Evolutionary conservation across 208 protist genomes (phyloP).

Genomic region (Leishmania amazonensis): DNA sequence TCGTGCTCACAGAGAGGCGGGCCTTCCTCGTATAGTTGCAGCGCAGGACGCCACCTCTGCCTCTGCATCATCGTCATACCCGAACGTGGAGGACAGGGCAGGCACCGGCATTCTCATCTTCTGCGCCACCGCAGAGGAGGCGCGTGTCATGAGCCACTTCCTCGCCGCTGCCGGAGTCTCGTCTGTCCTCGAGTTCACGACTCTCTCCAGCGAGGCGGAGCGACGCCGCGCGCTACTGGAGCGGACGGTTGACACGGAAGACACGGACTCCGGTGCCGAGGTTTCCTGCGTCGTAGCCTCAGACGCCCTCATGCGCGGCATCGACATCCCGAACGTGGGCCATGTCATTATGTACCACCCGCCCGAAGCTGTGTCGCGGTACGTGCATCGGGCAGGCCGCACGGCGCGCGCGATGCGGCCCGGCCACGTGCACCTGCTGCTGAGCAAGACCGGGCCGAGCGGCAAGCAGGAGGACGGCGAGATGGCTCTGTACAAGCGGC

Average conservation of each 20-base stretch:
- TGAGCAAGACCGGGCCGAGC: constrained; percentile 71
- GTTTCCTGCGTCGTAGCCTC: constrained; percentile 76
- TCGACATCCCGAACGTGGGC: constrained; percentile 87
- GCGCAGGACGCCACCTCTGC: background rate
- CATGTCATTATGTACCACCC: constrained; percentile 93
- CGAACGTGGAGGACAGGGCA: constrained; percentile 49
- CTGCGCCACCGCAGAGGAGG: constrained; percentile 86
- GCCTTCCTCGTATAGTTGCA: background rate
- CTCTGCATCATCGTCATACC: constrained; percentile 38
- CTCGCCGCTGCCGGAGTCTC: constrained; percentile 69
- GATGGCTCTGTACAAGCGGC: constrained; percentile 66
- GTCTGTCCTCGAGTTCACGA: constrained; percentile 86
- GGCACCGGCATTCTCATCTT: constrained; percentile 83
- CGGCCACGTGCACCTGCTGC: constrained; percentile 79
- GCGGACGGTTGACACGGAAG: background rate
- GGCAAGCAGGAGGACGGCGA: constrained; percentile 72
- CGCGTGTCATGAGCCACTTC: constrained; percentile 88
- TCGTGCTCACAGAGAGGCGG: constrained; percentile 16
- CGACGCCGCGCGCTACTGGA: constrained; percentile 71
- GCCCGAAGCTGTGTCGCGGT: constrained; percentile 91
- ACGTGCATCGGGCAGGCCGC: constrained; percentile 96
- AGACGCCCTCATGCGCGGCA: constrained; percentile 89
- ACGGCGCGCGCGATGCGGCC: constrained; percentile 94
- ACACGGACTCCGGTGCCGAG: background rate
- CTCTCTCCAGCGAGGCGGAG: constrained; percentile 68